A percentile compares a stretch with the other conserved stretches of the same genome.
phyloP scores from a whole-genome alignment of 83 land plant genomes.

The Picea abies region DNA sequence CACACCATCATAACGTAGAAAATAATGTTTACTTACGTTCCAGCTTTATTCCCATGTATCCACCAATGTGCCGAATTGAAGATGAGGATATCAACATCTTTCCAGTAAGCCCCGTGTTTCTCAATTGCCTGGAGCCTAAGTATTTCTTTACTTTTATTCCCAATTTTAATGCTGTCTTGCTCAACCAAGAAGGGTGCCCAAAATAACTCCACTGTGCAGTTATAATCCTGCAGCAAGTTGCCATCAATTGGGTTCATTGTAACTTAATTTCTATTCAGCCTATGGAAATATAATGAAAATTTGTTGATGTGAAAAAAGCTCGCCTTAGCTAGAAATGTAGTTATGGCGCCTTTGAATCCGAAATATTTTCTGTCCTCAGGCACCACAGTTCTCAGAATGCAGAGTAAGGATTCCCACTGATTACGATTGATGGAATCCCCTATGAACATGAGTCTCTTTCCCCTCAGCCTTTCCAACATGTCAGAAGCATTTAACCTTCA shows the following conservation, averaged over 20 bases:
- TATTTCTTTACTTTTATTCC: background rate
- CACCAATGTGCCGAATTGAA: constrained; percentile 13
- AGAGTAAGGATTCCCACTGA: constrained; percentile 38
- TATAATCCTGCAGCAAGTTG: constrained; percentile 27
- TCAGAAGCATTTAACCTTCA: constrained; percentile 22
- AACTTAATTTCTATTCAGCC: background rate
- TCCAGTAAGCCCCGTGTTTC: constrained; percentile 13
- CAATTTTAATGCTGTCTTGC: too few species aligned
- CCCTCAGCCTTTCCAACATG: constrained; percentile 22
- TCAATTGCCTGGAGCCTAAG: constrained; percentile 15
- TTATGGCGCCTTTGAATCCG: background rate
- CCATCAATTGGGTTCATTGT: background rate
- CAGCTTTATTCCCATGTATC: constrained; percentile 1
- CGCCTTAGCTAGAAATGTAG: background rate
- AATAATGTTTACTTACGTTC: too few species aligned
- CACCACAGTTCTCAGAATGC: constrained; percentile 18
- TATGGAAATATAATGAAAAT: too few species aligned
- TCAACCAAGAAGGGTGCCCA: constrained; percentile 17
- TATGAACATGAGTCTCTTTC: constrained; percentile 17
- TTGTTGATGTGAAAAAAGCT: background rate
- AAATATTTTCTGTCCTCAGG: background rate
- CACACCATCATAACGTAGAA: constrained; percentile 28
- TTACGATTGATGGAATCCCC: constrained; percentile 32
- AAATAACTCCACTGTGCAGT: constrained; percentile 18
- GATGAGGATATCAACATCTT: constrained; percentile 17